Base-by-base conservation (phyloP, 2,329 filamentous ascomycete species). In the Lecanicillium sp. region DNA sequence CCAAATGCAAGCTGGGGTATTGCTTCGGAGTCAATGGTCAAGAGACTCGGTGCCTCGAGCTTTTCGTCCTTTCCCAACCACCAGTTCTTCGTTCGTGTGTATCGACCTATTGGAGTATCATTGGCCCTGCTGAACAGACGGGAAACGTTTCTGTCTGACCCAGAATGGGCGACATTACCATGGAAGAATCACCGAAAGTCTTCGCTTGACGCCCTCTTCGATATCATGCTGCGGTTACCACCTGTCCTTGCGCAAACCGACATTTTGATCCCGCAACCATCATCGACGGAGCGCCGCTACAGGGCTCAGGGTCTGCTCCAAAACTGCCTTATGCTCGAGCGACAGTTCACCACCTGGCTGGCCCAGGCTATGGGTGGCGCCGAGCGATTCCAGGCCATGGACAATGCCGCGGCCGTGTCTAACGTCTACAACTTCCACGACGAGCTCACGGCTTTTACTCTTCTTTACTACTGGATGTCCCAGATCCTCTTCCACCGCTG, bases 1-100 rank as follows among this genome's bases (percentile, higher is more conserved):
- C 69, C 68, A 8, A 58, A 65, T 21, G 52, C 64, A 4, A 59
- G 64, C 5, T 72, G 68, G 67, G 66, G 65, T 51, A 58, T 65
- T 15, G 57, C 65, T 2, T 55, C 65, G 1, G 56, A 63, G 44
- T 65, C 66, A 49, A 51, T 53, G 9, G 60, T 77, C 42, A 65
- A 65, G 39, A 65, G 64, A 20, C 58, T 66, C 15, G 75, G 76
- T 0, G 73, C 78, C 0, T 60, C 62, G 3, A 59, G 63, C 35
- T 80, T 78, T 51, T 65, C 65, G 30, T 61, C 61, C 0, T 81
- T 81, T 45, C 78, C 78, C 2, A 67, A 72, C 10, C 78, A 81
- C 50, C 77, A 81, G 55, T 79, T 77, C 57, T 81, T 80, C 48
- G 70, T 71, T 20, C 69, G 76, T 10, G 67, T 80, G 5, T 80